Conservation (phyloP, 192 early-diverging fungal genomes). For the Gigaspora rosea region DNA sequence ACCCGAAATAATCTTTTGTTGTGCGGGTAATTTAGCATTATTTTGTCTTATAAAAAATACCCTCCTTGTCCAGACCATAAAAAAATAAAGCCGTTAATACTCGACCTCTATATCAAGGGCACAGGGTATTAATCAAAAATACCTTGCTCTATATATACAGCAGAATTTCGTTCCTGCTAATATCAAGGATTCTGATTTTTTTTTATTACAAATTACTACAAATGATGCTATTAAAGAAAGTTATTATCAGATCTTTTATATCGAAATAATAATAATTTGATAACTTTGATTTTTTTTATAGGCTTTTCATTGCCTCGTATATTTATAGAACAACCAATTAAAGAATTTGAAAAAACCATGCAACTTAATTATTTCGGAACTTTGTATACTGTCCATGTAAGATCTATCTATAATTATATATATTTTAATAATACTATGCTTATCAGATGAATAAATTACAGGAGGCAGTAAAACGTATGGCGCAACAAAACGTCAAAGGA, state of each 20-base stretch:
- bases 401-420: constrained; percentile 6
- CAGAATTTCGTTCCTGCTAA: no score
- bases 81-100: no score
- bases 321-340: constrained; percentile 63
- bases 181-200: no score
- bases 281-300: constrained; percentile 13
- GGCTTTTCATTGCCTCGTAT: constrained; percentile 57
- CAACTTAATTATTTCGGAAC: constrained; percentile 71
- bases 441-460: constrained; percentile 11
- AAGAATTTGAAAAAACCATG: constrained; percentile 58
- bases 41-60: no score
- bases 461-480: constrained; percentile 65
- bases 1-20: constrained; percentile 58
- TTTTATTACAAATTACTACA: no score
- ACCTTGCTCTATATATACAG: no score
- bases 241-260: neutral
- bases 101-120: no score
- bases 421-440: neutral
- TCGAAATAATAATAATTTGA: neutral
- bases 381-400: constrained; percentile 65
- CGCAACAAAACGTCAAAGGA: constrained; percentile 54
- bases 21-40: constrained; percentile 48
- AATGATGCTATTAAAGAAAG: no score
- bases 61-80: no score
- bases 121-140: no score